Conservation (phyloP, 108 stramenopile genomes). For the Fistulifera solaris region DNA sequence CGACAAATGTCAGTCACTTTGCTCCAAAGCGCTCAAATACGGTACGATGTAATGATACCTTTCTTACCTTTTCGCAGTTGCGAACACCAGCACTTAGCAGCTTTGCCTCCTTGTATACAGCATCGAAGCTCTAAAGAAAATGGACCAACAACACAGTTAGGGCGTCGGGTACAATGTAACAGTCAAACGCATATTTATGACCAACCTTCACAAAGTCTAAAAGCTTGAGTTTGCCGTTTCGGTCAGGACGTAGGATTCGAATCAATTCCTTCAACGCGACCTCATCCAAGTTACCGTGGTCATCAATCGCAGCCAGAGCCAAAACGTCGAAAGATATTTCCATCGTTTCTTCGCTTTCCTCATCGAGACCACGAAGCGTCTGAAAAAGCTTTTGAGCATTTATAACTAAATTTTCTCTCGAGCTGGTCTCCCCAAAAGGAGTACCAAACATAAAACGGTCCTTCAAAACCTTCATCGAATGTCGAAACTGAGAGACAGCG, state of each 20-base stretch:
- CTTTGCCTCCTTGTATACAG: conserved; percentile 53
- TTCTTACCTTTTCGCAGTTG: conserved; percentile 32
- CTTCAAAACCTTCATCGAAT: not conserved
- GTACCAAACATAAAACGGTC: not conserved
- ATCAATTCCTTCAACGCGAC: conserved; percentile 15
- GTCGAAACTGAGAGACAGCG: conserved; percentile 2
- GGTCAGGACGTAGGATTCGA: conserved; percentile 50
- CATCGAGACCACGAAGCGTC: not conserved
- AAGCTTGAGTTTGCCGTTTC: conserved; percentile 31
- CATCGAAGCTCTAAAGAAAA: conserved; percentile 28
- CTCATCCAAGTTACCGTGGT: not conserved
- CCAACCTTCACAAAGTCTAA: conserved; percentile 28
- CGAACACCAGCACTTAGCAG: conserved; percentile 49
- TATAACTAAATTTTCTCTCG: not conserved
- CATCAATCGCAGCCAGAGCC: not conserved
- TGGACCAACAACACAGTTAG: too few species aligned
- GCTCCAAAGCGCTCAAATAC: not conserved
- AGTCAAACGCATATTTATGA: not conserved
- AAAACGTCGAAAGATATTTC: not conserved
- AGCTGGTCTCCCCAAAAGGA: not conserved
- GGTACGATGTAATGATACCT: not conserved
- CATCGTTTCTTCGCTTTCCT: not conserved
- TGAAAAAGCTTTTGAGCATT: not conserved
- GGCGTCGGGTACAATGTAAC: too few species aligned
- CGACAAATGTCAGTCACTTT: not conserved